Percentiles rank a stretch among this genome's conserved stretches.
Evolutionary conservation across 306 rosid species (phyloP).

Genomic region (Ormosia emarginata): DNA sequence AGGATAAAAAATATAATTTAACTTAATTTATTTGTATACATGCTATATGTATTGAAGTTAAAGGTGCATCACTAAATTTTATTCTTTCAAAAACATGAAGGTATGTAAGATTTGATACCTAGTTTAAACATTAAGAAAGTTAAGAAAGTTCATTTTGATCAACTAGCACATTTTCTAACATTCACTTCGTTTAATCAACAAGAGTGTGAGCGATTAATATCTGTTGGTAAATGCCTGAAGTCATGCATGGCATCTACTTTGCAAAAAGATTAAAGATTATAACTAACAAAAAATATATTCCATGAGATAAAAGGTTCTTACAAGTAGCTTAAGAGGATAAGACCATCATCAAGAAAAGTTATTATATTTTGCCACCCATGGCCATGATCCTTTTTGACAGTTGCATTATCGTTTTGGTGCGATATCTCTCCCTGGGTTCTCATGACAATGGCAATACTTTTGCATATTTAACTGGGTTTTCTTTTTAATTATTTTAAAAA

Average conservation of each 20-base stretch:
- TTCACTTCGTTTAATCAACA: background rate
- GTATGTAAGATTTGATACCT: background rate
- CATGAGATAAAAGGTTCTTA: slow-evolving; percentile 30
- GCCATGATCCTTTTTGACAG: slow-evolving; percentile 12
- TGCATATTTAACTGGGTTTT: background rate
- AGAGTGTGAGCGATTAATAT: background rate
- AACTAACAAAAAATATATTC: slow-evolving; percentile 16
- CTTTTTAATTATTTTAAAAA: background rate
- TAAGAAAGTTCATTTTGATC: background rate
- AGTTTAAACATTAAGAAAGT: background rate
- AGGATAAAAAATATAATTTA: too few relatives aligned
- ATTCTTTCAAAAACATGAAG: background rate
- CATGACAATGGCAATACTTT: background rate
- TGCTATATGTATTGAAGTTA: too few relatives aligned
- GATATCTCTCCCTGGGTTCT: background rate
- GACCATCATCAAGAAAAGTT: slow-evolving; percentile 10
- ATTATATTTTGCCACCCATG: slow-evolving; percentile 3
- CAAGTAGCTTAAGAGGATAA: slow-evolving; percentile 28
- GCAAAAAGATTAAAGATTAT: slow-evolving; percentile 19
- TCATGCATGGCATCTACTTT: slow-evolving; percentile 13
- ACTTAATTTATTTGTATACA: too few relatives aligned
- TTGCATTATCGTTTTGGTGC: background rate
- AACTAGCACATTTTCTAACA: background rate
- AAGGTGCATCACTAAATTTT: too few relatives aligned
- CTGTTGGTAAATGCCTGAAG: background rate